Evolutionary conservation across 345 rosid genomes (phyloP).

Genomic region (Barbarea vulgaris): DNA sequence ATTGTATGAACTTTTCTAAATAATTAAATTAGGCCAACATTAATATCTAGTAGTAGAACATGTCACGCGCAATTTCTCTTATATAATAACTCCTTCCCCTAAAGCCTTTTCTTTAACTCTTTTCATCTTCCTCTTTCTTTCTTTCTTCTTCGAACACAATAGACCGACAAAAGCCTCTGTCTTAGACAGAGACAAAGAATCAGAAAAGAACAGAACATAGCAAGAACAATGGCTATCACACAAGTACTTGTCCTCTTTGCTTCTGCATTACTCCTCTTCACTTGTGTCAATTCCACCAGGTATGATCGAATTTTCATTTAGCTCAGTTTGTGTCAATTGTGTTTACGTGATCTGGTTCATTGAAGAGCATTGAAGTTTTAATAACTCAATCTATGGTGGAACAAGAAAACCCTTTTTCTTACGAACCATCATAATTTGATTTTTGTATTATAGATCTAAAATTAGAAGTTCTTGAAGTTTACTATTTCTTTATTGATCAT

Average conservation of each 20-base stretch:
- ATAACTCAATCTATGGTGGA: not conserved
- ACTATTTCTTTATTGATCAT: not conserved
- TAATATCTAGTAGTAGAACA: conserved; percentile 17
- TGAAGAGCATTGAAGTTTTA: conserved; percentile 12
- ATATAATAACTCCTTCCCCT: conserved; percentile 32
- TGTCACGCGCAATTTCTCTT: conserved; percentile 21
- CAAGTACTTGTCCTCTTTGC: conserved; percentile 40
- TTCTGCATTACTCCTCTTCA: conserved; percentile 48
- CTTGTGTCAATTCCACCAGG: conserved; percentile 46
- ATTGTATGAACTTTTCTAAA: not conserved
- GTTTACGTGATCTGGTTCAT: conserved; percentile 26
- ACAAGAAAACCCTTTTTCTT: conserved; percentile 1
- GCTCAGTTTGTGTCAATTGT: not conserved
- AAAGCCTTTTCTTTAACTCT: conserved; percentile 28
- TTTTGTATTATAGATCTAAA: conserved; percentile 17
- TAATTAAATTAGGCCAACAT: not conserved
- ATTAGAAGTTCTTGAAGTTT: not conserved
- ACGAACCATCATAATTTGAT: conserved; percentile 7
- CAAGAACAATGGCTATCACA: conserved; percentile 42
- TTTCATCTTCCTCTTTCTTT: conserved; percentile 11
- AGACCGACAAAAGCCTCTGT: conserved; percentile 38
- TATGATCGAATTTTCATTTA: not conserved
- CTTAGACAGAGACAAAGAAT: conserved; percentile 16
- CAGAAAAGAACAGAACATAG: conserved; percentile 7
- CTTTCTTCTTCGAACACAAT: conserved; percentile 23